Evolutionary conservation across 1,139 yeast genomes (phyloP).

Genomic region (Zygotorulaspora mrakii): DNA sequence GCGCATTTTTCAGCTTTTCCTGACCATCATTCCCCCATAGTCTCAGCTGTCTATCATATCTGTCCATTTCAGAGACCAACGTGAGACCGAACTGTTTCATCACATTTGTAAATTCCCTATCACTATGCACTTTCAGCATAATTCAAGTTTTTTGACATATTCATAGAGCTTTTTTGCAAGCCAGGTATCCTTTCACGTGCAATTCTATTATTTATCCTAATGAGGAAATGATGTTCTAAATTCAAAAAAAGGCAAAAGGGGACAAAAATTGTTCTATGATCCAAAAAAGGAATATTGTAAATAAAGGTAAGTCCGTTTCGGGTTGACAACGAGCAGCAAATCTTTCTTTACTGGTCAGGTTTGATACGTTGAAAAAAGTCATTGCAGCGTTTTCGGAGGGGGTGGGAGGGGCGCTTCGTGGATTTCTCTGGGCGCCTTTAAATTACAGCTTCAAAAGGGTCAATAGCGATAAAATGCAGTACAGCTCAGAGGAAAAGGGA

Average conservation of each 20-base stretch:
- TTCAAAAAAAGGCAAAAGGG: neutral
- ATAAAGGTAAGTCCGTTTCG: neutral
- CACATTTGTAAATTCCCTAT: neutral
- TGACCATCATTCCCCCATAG: slow-evolving; percentile 87
- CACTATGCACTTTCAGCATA: too few species aligned
- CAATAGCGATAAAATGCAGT: slow-evolving; percentile 3
- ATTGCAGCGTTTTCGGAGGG: too few species aligned
- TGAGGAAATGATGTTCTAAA: slow-evolving; percentile 1
- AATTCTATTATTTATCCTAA: neutral
- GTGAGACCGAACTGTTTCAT: neutral
- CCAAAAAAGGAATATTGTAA: slow-evolving; percentile 4
- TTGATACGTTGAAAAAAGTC: neutral
- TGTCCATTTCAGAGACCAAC: slow-evolving; percentile 25
- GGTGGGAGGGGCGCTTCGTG: neutral
- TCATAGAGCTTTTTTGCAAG: too few species aligned
- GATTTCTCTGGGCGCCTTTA: neutral
- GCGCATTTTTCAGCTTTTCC: slow-evolving; percentile 51
- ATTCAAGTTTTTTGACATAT: too few species aligned
- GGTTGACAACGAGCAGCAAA: neutral
- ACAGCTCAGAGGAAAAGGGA: neutral
- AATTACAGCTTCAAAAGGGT: neutral
- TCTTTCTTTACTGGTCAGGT: neutral
- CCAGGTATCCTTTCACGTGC: too few species aligned
- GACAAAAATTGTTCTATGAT: neutral
- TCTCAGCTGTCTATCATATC: slow-evolving; percentile 84